Percentiles rank a stretch among this genome's conserved stretches.
Conservation (phyloP, 164 flowering plant species). For the Pachysandra terminalis region DNA sequence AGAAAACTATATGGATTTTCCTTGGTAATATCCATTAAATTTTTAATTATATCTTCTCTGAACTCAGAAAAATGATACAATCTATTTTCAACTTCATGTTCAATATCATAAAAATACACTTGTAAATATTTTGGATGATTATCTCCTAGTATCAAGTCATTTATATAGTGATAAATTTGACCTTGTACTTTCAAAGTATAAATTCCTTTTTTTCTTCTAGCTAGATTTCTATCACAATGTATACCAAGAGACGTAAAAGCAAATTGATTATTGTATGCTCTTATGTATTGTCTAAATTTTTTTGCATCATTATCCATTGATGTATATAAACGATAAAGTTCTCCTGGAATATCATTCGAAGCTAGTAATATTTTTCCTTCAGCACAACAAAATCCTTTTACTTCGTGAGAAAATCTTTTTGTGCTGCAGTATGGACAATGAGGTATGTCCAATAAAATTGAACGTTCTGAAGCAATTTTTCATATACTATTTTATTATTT, state of each 20-base stretch:
- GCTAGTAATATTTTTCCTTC: too few relatives aligned
- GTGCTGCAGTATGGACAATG: background rate
- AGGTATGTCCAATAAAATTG: too few relatives aligned
- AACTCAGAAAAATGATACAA: too few relatives aligned
- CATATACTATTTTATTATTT: too few relatives aligned
- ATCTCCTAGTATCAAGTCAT: background rate
- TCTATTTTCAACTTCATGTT: slow-evolving; percentile 5
- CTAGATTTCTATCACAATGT: background rate
- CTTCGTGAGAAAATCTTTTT: background rate
- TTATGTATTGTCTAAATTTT: too few relatives aligned
- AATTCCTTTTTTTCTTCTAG: background rate
- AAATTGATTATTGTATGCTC: slow-evolving; percentile 3
- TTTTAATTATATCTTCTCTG: too few relatives aligned
- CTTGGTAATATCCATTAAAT: background rate
- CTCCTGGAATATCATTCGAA: too few relatives aligned
- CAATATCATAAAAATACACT: slow-evolving; percentile 5
- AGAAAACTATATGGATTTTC: too few relatives aligned
- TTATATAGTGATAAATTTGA: slow-evolving; percentile 4
- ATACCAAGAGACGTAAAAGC: slow-evolving; percentile 2
- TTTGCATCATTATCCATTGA: too few relatives aligned
- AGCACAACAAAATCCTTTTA: too few relatives aligned
- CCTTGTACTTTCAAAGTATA: slow-evolving; percentile 6
- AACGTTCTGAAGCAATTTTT: too few relatives aligned
- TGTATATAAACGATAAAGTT: too few relatives aligned
- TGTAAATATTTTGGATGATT: background rate